These are phyloP conservation scores for Sugiyamaella novakii DNA, from an alignment of 1,139 yeast genomes.

Conservation along the genomic window DNA sequence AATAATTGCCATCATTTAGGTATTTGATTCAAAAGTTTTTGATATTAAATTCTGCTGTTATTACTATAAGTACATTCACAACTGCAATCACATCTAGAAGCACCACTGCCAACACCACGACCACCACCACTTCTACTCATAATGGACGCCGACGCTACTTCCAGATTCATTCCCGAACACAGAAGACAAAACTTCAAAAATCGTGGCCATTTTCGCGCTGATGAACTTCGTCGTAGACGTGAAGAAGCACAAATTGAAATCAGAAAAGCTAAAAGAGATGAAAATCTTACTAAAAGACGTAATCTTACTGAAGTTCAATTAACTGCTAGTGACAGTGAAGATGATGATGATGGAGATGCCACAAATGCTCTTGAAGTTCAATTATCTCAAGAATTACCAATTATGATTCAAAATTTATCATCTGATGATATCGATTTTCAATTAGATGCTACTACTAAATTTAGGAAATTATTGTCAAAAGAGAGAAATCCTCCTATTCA, in stretches of 20 bases:
- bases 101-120: no score
- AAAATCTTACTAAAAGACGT: conserved; percentile 89
- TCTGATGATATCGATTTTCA: conserved; percentile 79
- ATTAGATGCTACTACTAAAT: conserved; percentile 85
- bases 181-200: conserved; percentile 96
- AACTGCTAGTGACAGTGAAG: conserved; percentile 51
- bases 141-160: conserved; percentile 80
- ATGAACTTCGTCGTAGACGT: conserved; percentile 96
- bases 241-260: conserved; percentile 97
- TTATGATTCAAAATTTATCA: conserved; percentile 78
- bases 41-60: no score
- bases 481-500: conserved; percentile 98
- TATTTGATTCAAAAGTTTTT: no score
- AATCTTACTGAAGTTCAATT: conserved; percentile 56
- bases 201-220: conserved; percentile 91
- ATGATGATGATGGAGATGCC: conserved; percentile 28
- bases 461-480: conserved; percentile 89
- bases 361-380: conserved; percentile 20
- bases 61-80: no score
- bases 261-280: conserved; percentile 96
- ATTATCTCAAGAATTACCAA: conserved; percentile 73
- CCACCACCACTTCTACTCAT: no score
- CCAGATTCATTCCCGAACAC: conserved; percentile 92
- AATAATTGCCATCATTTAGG: no score
- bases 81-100: no score